A percentile compares a stretch with the other conserved stretches of the same genome.
Evolutionary conservation across 306 rosid species (phyloP).

Genomic region (Acacia confusa): DNA sequence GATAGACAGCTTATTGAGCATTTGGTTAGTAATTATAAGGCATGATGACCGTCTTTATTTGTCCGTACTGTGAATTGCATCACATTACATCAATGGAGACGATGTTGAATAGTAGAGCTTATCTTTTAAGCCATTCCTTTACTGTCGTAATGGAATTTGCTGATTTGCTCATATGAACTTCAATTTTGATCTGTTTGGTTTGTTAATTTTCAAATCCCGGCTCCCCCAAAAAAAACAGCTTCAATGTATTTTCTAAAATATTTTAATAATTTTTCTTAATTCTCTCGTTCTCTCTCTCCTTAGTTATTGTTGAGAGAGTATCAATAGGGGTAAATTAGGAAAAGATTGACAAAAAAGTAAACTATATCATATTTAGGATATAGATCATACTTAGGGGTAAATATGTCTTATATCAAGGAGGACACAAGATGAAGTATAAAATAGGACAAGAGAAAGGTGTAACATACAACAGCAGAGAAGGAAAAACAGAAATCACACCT

Average conservation of each 20-base stretch:
- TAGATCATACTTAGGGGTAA: too few species aligned
- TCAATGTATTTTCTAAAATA: neutral
- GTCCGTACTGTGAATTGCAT: neutral
- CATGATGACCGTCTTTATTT: slow-evolving; percentile 22
- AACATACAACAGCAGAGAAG: too few species aligned
- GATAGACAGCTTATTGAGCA: slow-evolving; percentile 84
- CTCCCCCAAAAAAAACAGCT: neutral
- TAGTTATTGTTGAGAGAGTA: too few species aligned
- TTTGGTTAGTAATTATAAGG: slow-evolving; percentile 62
- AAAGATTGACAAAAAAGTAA: too few species aligned
- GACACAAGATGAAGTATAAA: too few species aligned
- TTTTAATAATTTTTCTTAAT: too few species aligned
- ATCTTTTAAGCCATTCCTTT: slow-evolving; percentile 20
- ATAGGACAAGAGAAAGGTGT: too few species aligned
- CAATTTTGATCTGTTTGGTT: slow-evolving; percentile 1
- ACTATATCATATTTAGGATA: too few species aligned
- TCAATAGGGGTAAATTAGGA: too few species aligned
- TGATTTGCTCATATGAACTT: neutral
- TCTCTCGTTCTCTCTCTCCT: too few species aligned
- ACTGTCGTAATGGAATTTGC: neutral
- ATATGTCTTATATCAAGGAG: too few species aligned
- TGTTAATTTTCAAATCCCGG: slow-evolving; percentile 10
- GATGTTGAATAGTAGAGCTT: neutral
- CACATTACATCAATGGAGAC: slow-evolving; percentile 12
- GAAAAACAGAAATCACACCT: too few species aligned